Evolutionary conservation across 148 eudicot genomes (phyloP).

Genomic region (Spergularia marina): DNA sequence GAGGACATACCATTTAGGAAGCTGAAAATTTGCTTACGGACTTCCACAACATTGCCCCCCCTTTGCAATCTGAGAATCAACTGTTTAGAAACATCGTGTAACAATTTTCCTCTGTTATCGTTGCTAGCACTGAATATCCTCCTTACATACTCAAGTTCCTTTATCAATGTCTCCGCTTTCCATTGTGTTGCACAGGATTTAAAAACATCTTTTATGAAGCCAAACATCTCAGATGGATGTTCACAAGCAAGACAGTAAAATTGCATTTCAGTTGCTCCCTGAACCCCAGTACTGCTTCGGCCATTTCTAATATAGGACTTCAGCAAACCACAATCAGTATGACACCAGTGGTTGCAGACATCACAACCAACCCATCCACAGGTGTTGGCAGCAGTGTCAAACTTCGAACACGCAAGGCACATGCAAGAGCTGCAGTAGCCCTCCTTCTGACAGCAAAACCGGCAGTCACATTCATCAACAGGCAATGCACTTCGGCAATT

Average conservation of each 20-base stretch:
- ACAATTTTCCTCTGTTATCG: slow-evolving; percentile 69
- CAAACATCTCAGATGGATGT: slow-evolving; percentile 98
- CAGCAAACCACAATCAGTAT: slow-evolving; percentile 82
- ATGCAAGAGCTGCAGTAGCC: slow-evolving; percentile 89
- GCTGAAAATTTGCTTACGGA: slow-evolving; percentile 52
- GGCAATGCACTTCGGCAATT: slow-evolving; percentile 74
- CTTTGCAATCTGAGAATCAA: slow-evolving; percentile 58
- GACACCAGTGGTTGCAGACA: slow-evolving; percentile 96
- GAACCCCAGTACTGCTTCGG: slow-evolving; percentile 49
- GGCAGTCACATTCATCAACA: slow-evolving; percentile 96
- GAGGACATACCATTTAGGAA: slow-evolving; percentile 59
- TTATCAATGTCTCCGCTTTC: slow-evolving; percentile 62
- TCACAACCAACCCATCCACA: slow-evolving; percentile 99
- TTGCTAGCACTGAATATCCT: slow-evolving; percentile 72
- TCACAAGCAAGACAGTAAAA: slow-evolving; percentile 93
- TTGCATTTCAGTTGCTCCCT: slow-evolving; percentile 77
- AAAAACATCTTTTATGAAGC: slow-evolving; percentile 94
- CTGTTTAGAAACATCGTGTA: slow-evolving; percentile 61
- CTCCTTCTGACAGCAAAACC: slow-evolving; percentile 63
- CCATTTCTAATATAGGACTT: slow-evolving; percentile 80
- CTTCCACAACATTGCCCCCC: slow-evolving; percentile 53
- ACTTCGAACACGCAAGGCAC: slow-evolving; percentile 93
- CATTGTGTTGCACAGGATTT: slow-evolving; percentile 71
- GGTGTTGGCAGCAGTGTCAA: slow-evolving; percentile 88
- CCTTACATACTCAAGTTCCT: slow-evolving; percentile 83